Conservation (phyloP, 2,329 filamentous ascomycete species). For the Cytospora mali region DNA sequence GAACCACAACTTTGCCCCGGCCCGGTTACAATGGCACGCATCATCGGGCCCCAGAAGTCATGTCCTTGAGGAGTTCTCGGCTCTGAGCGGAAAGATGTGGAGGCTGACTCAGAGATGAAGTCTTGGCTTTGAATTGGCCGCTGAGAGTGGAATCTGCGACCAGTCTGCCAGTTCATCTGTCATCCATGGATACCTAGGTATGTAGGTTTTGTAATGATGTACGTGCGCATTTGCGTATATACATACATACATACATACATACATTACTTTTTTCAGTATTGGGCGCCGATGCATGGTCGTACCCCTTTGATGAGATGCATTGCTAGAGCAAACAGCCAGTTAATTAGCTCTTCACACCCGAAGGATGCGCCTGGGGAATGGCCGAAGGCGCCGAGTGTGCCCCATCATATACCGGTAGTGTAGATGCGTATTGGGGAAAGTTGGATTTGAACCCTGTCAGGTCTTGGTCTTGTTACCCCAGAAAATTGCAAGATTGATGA, state of each 20-base stretch:
- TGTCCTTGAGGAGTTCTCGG: neutral
- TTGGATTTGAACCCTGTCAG: no score
- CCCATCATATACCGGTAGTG: neutral
- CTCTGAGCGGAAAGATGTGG: constrained; percentile 16
- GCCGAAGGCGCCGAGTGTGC: neutral
- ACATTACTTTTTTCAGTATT: neutral
- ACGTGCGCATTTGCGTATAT: no score
- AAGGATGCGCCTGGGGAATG: neutral
- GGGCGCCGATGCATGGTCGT: neutral
- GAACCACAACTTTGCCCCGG: neutral
- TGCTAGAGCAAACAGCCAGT: neutral
- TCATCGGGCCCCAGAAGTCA: neutral
- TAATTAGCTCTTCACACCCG: neutral
- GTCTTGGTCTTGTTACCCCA: constrained; percentile 23
- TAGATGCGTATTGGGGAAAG: no score
- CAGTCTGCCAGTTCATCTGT: neutral
- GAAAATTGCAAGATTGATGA: constrained; percentile 6
- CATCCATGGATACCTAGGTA: neutral
- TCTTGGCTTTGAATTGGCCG: constrained; percentile 3
- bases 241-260: neutral
- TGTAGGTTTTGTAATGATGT: no score
- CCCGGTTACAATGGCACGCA: neutral
- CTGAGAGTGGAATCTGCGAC: neutral
- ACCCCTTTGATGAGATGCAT: neutral
- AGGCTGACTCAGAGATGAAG: no score